phyloP scores from a whole-genome alignment of 2,329 filamentous ascomycete species.

The Beauveria caledonica region DNA sequence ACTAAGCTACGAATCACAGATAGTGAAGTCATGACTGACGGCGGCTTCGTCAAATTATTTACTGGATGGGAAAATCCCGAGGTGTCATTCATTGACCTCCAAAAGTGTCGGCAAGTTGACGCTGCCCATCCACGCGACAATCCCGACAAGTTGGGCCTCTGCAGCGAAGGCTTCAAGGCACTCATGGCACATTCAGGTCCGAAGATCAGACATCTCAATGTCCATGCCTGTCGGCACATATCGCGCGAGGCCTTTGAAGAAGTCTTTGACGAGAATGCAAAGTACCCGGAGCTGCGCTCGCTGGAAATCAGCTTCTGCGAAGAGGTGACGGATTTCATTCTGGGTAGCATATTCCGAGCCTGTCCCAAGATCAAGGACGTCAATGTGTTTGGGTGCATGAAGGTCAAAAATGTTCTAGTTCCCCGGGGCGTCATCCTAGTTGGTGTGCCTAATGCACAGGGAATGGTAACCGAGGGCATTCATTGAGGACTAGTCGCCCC shows the following conservation, averaged over 20 bases:
- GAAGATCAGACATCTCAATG: conserved; percentile 57
- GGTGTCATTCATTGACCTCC: conserved; percentile 63
- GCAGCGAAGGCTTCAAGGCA: conserved; percentile 65
- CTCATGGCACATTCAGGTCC: conserved; percentile 77
- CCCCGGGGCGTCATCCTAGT: conserved; percentile 48
- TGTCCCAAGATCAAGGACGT: conserved; percentile 54
- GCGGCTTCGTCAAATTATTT: conserved; percentile 66
- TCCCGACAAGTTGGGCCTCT: conserved; percentile 61
- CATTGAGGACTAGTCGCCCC: conserved; percentile 11
- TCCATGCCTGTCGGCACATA: conserved; percentile 83
- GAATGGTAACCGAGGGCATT: conserved; percentile 50
- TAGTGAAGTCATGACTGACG: conserved; percentile 68
- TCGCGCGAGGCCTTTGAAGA: conserved; percentile 61
- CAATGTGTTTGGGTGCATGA: conserved; percentile 59
- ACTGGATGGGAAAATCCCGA: conserved; percentile 65
- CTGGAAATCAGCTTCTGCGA: conserved; percentile 74
- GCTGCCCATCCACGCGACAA: conserved; percentile 59
- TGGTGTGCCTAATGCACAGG: conserved; percentile 49
- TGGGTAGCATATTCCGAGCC: conserved; percentile 54
- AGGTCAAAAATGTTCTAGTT: conserved; percentile 45
- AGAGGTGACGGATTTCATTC: conserved; percentile 55
- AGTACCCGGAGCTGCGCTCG: conserved; percentile 60
- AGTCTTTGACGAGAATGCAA: conserved; percentile 54
- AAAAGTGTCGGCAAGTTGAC: conserved; percentile 70
- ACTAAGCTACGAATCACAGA: conserved; percentile 74